Evolutionary conservation across 129 eudicot species (phyloP), one percentile per base, ranked within the genome.

Genomic region (Erigeron canadensis): DNA sequence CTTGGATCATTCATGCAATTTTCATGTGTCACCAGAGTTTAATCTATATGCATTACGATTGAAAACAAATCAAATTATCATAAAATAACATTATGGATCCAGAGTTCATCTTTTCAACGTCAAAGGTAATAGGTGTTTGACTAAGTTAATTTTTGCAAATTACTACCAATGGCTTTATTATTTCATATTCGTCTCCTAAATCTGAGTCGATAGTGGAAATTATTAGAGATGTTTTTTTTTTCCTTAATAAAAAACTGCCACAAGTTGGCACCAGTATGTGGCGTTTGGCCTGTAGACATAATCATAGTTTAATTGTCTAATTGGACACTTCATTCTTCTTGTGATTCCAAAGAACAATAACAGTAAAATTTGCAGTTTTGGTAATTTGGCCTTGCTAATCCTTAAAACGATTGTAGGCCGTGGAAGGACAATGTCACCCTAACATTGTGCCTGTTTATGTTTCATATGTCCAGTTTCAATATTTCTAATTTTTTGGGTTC

Each of bases 281-380:
- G 51, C 71, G 8, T 17, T 1, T 16, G 58, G 58, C 18, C 16
- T 40, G 41, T 64, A 7, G 54, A 63, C 63, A 5, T 64, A 6
- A 9, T 63, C 64, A 50, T 65, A 69, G 43, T 43, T 54, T 69
- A 51, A n/a, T 37, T 69, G 38, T 68, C 73, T 28, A 51, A 7
- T 69, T 37, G 41, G 54, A 48, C 65, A 57, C 66, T 42, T 55
- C 72, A 75, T 65, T 65, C 61, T 41, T 39, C 54, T 50, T 73
- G 48, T 57, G 42, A 61, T 55, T 19, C 48, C 22, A 71, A 43
- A 45, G 45, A 59, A 51, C 15, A 3, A 12, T 39, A 10, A 10
- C 54, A 28, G 19, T 46, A 54, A 75, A 56, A 10, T 28, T 47
- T 23, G 45, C 50, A 37, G 28, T 66, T 58, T 44, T 66, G 10